These are phyloP conservation scores for Monosporascus sp. DNA, from an alignment of 2,329 filamentous ascomycete species.

Conservation along the genomic window DNA sequence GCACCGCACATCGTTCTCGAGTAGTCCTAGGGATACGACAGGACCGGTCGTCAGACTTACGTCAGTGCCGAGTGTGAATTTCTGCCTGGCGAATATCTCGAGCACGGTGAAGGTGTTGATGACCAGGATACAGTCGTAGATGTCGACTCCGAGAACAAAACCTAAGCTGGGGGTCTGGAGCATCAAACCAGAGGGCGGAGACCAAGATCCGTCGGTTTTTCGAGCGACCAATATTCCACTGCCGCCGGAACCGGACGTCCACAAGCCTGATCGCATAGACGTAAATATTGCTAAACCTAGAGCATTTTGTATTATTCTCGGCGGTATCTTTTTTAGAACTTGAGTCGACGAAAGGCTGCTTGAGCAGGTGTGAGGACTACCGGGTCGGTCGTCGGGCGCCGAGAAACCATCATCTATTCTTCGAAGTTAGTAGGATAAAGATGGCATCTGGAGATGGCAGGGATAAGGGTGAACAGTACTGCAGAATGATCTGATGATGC, in stretches of 20 bases:
- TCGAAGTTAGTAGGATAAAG: slow-evolving; percentile 5
- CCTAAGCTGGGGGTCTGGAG: slow-evolving; percentile 85
- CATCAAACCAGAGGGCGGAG: slow-evolving; percentile 84
- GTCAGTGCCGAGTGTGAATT: slow-evolving; percentile 77
- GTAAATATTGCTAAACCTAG: slow-evolving; percentile 92
- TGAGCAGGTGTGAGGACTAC: slow-evolving; percentile 24
- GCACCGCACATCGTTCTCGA: slow-evolving; percentile 48
- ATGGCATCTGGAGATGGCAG: slow-evolving; percentile 7
- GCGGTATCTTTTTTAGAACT: slow-evolving; percentile 75
- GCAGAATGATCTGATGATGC: slow-evolving; percentile 87
- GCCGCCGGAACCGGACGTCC: slow-evolving; percentile 86
- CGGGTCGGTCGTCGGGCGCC: slow-evolving; percentile 36
- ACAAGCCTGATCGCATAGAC: slow-evolving; percentile 88
- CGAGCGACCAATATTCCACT: slow-evolving; percentile 82
- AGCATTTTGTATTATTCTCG: slow-evolving; percentile 79
- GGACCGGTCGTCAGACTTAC: slow-evolving; percentile 74
- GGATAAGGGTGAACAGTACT: slow-evolving; percentile 47
- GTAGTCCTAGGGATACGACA: slow-evolving; percentile 51
- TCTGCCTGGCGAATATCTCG: slow-evolving; percentile 75
- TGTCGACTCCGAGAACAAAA: slow-evolving; percentile 86
- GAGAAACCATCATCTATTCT: slow-evolving; percentile 51
- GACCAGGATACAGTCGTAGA: slow-evolving; percentile 92
- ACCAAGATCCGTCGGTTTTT: slow-evolving; percentile 84
- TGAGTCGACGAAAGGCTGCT: slow-evolving; percentile 46
- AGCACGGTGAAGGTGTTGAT: slow-evolving; percentile 84